These are phyloP conservation scores for Saccharomycopsis hybrid DNA, from an alignment of 1,139 yeast species.

Conservation along the genomic window DNA sequence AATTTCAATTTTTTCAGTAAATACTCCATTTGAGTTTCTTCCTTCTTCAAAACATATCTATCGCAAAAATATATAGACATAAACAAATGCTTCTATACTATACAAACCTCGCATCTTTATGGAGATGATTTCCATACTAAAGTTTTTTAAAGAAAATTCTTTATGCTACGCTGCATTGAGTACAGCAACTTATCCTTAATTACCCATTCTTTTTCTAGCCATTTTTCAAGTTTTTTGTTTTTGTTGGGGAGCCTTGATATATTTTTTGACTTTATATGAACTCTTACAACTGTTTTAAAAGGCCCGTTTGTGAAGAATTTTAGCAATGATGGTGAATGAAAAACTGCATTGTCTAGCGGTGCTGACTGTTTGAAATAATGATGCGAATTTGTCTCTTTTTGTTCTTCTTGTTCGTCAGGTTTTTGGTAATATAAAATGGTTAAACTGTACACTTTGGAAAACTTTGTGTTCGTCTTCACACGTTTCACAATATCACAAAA, in stretches of 20 bases:
- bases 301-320: slow-evolving; percentile 44
- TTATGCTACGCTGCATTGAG: slow-evolving; percentile 31
- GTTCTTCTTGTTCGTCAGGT: slow-evolving; percentile 17
- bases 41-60: too few relatives aligned
- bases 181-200: slow-evolving; percentile 50
- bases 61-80: too few relatives aligned
- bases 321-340: slow-evolving; percentile 43
- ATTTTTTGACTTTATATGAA: slow-evolving; percentile 44
- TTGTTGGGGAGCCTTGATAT: slow-evolving; percentile 46
- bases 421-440: slow-evolving; percentile 40
- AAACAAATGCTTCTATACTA: too few relatives aligned
- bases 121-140: too few relatives aligned
- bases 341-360: too few relatives aligned
- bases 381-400: neutral
- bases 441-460: slow-evolving; percentile 40
- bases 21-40: too few relatives aligned
- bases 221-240: slow-evolving; percentile 51
- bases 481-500: slow-evolving; percentile 31
- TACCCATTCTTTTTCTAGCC: slow-evolving; percentile 69
- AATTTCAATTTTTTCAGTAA: too few relatives aligned
- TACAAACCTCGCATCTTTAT: too few relatives aligned
- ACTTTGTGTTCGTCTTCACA: slow-evolving; percentile 34
- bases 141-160: slow-evolving; percentile 1
- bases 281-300: slow-evolving; percentile 37
- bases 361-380: too few relatives aligned